phyloP scores from a whole-genome alignment of 1,284 basidiomycete genomes.

The Ganoderma leucocontextum region DNA sequence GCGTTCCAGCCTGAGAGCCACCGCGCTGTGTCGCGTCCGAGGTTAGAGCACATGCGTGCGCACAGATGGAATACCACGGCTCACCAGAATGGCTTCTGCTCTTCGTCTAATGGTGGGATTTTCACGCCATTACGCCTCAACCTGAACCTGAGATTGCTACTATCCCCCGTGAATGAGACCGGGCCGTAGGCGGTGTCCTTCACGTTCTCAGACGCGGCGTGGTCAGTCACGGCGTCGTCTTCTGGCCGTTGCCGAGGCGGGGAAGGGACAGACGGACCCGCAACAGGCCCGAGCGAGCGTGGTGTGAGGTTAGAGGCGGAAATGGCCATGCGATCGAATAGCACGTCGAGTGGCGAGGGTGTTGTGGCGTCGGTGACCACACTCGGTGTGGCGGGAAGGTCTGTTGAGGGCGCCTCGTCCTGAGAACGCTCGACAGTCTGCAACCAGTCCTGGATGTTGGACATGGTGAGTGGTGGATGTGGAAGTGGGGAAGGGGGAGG shows the following conservation, averaged over 20 bases:
- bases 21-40: background rate
- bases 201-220: background rate
- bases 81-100: background rate
- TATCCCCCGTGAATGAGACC: background rate
- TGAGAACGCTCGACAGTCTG: background rate
- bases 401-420: background rate
- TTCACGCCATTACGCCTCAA: background rate
- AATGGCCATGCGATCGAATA: background rate
- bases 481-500: no score
- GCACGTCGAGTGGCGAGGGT: background rate
- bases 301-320: no score
- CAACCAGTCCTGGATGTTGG: background rate
- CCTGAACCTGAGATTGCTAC: background rate
- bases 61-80: background rate
- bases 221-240: no score
- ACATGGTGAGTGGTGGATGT: background rate
- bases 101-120: background rate
- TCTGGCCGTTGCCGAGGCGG: no score
- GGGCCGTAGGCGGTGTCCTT: background rate
- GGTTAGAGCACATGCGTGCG: background rate
- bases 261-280: background rate
- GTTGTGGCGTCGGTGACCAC: background rate
- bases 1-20: background rate
- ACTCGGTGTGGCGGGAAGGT: background rate
- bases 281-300: background rate